Conservation (phyloP, 257 asterid genomes). For the Henckelia pumila region DNA sequence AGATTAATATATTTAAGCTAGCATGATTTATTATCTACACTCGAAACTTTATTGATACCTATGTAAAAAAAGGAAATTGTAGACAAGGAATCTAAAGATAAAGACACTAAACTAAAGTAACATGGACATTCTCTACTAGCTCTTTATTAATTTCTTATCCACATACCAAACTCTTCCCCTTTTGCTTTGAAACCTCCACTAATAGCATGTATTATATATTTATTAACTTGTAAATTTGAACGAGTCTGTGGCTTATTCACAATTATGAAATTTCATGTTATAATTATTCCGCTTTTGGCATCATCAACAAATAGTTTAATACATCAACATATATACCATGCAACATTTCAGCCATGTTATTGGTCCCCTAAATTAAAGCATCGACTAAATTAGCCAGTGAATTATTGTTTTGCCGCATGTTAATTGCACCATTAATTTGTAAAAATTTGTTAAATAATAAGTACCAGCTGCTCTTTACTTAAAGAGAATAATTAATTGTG, state of each 20-base stretch:
- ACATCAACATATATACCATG: not conserved
- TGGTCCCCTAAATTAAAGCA: constrained; percentile 20
- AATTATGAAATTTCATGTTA: too few species aligned
- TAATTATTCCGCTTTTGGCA: not conserved
- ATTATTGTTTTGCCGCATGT: constrained; percentile 13
- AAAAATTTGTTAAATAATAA: constrained; percentile 10
- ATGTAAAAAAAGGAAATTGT: not conserved
- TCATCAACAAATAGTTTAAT: not conserved
- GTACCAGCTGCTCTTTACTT: not conserved
- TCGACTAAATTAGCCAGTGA: constrained; percentile 11
- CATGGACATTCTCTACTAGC: not conserved
- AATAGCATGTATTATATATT: too few species aligned
- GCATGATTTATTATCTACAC: not conserved
- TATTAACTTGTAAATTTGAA: too few species aligned
- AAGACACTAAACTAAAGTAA: not conserved
- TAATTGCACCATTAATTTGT: constrained; percentile 13
- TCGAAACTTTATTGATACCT: not conserved
- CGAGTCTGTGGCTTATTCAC: too few species aligned
- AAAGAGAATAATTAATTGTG: not conserved
- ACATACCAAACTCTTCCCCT: not conserved
- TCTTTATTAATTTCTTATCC: not conserved
- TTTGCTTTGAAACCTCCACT: not conserved
- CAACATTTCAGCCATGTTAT: constrained; percentile 19
- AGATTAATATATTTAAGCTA: too few species aligned
- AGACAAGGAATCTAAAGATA: not conserved